Conservation (phyloP, 176 grass and related monocot genomes). For the Rhynchospora tenuis region DNA sequence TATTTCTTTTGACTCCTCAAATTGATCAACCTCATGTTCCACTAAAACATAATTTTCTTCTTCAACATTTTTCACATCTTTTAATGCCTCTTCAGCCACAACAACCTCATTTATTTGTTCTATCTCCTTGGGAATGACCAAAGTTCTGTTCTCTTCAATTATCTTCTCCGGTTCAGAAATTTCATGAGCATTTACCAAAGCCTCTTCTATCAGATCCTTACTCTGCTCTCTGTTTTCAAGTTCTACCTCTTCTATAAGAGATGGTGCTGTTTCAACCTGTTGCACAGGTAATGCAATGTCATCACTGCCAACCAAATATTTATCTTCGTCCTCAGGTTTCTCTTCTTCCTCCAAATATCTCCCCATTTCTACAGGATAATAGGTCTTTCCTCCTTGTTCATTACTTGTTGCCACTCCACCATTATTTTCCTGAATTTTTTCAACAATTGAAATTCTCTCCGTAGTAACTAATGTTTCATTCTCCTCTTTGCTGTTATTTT, state of each 20-base stretch:
- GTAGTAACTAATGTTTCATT: neutral
- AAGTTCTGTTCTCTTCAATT: neutral
- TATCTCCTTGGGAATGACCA: neutral
- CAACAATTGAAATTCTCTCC: neutral
- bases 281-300: neutral
- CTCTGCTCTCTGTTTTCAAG: neutral
- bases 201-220: conserved; percentile 14
- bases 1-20: conserved; percentile 7
- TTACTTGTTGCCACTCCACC: neutral
- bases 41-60: conserved; percentile 28
- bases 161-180: neutral
- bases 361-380: neutral
- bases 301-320: too few relatives aligned
- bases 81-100: neutral
- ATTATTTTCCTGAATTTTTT: neutral
- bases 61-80: conserved; percentile 20
- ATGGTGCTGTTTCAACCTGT: neutral
- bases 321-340: neutral
- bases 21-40: conserved; percentile 11
- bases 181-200: conserved; percentile 8
- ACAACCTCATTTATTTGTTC: neutral
- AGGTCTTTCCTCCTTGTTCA: neutral
- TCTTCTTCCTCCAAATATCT: neutral
- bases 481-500: neutral
- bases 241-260: neutral